Conservation (phyloP, 345 rosid species). For the Arabidopsis suecica region DNA sequence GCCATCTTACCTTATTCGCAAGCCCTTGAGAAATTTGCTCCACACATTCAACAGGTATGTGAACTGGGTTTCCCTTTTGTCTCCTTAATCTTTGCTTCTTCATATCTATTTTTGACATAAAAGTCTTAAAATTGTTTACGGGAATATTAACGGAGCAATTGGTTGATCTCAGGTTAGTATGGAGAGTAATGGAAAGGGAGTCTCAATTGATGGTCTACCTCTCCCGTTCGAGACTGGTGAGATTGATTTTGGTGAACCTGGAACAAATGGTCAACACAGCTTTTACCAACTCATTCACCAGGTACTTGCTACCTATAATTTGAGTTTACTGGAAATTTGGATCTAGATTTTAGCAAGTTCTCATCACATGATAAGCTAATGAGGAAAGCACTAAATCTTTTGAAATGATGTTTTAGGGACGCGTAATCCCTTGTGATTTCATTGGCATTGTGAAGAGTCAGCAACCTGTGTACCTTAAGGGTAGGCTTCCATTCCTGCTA, state of each 20-base stretch:
- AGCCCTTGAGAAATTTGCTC: slow-evolving; percentile 95
- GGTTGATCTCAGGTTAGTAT: slow-evolving; percentile 76
- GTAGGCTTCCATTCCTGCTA: slow-evolving; percentile 42
- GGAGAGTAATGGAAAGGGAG: slow-evolving; percentile 99
- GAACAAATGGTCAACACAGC: slow-evolving; percentile 98
- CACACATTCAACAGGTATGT: slow-evolving; percentile 93
- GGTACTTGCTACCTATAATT: slow-evolving; percentile 48
- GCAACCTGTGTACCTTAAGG: slow-evolving; percentile 91
- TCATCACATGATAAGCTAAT: neutral
- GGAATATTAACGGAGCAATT: neutral
- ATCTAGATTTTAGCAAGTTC: slow-evolving; percentile 1
- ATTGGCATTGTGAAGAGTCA: slow-evolving; percentile 88
- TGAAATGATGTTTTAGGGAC: slow-evolving; percentile 60
- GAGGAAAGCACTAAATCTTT: slow-evolving; percentile 10
- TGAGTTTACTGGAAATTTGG: neutral
- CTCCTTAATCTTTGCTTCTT: slow-evolving; percentile 1
- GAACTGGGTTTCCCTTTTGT: slow-evolving; percentile 9
- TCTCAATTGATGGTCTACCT: slow-evolving; percentile 84
- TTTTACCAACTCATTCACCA: slow-evolving; percentile 99
- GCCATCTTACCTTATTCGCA: slow-evolving; percentile 96
- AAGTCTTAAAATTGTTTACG: neutral
- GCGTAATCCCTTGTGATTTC: slow-evolving; percentile 92
- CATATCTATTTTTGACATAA: neutral
- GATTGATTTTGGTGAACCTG: slow-evolving; percentile 98
- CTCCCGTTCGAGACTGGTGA: slow-evolving; percentile 94